These are phyloP conservation scores for Candida freyschussii DNA, from an alignment of 1,139 yeast genomes.

Conservation along the genomic window DNA sequence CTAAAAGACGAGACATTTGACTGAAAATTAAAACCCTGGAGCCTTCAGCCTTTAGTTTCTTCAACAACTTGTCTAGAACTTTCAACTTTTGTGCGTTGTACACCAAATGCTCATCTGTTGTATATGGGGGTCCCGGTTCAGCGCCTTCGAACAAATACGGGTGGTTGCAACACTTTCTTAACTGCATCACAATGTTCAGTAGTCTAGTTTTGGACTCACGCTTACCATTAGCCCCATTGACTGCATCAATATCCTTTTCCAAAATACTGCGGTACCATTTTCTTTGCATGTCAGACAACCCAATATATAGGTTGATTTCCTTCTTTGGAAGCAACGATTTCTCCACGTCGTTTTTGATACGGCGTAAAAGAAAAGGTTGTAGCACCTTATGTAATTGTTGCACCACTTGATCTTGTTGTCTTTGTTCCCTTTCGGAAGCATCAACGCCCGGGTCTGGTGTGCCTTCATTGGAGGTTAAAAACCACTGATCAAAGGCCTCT, in stretches of 20 bases:
- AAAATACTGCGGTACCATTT: slow-evolving; percentile 70
- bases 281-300: slow-evolving; percentile 73
- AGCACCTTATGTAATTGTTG: slow-evolving; percentile 87
- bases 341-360: slow-evolving; percentile 77
- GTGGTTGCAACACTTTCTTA: slow-evolving; percentile 79
- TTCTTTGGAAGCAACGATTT: slow-evolving; percentile 70
- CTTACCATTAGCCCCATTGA: slow-evolving; percentile 73
- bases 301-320: slow-evolving; percentile 66
- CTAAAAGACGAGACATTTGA: slow-evolving; percentile 79
- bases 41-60: slow-evolving; percentile 60
- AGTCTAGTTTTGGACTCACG: slow-evolving; percentile 71
- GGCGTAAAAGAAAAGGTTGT: slow-evolving; percentile 66
- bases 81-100: slow-evolving; percentile 70
- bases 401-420: slow-evolving; percentile 61
- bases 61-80: slow-evolving; percentile 62
- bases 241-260: slow-evolving; percentile 80
- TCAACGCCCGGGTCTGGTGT: slow-evolving; percentile 31
- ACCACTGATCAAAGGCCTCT: slow-evolving; percentile 73
- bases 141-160: slow-evolving; percentile 83
- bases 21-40: slow-evolving; percentile 73
- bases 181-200: slow-evolving; percentile 76
- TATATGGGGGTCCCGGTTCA: slow-evolving; percentile 83
- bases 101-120: slow-evolving; percentile 77
- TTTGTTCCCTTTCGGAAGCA: slow-evolving; percentile 31
- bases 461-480: slow-evolving; percentile 32